A percentile compares a stretch with the other conserved stretches of the same genome.
phyloP scores from a whole-genome alignment of 2,329 filamentous ascomycete genomes.

The Pseudogymnoascus sp. region DNA sequence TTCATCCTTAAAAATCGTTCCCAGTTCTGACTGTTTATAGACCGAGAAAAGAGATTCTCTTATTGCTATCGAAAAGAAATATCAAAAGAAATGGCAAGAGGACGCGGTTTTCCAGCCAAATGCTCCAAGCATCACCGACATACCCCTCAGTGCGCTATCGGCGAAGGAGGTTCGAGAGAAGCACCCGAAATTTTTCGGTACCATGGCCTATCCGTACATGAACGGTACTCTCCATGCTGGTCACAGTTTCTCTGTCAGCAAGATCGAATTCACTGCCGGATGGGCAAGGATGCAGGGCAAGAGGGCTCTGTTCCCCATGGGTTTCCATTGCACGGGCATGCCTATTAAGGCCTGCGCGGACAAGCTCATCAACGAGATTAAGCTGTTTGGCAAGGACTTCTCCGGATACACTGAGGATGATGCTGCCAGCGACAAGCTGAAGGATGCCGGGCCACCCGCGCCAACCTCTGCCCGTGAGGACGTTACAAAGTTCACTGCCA shows the following conservation, averaged over 20 bases:
- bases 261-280: constrained; percentile 85
- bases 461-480: constrained; percentile 68
- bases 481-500: constrained; percentile 81
- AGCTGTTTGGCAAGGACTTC: constrained; percentile 81
- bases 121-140: constrained; percentile 70
- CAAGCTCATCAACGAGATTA: constrained; percentile 84
- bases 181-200: constrained; percentile 85
- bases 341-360: constrained; percentile 96
- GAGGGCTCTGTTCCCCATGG: constrained; percentile 77
- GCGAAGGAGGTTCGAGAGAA: constrained; percentile 69
- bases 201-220: constrained; percentile 72
- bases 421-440: constrained; percentile 41
- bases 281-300: constrained; percentile 88
- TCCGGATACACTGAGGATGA: constrained; percentile 62
- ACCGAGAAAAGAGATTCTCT: constrained; percentile 83
- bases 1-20: constrained; percentile 11
- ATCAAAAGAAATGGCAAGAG: constrained; percentile 77
- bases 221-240: constrained; percentile 85
- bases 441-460: constrained; percentile 42
- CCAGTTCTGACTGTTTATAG: constrained; percentile 29
- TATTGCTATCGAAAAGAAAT: constrained; percentile 80
- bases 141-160: constrained; percentile 65
- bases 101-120: constrained; percentile 74
- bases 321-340: constrained; percentile 96
- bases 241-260: constrained; percentile 84